These are phyloP conservation scores for Chytriomyces confervae DNA, from an alignment of 192 early-diverging fungal genomes.

Conservation along the genomic window DNA sequence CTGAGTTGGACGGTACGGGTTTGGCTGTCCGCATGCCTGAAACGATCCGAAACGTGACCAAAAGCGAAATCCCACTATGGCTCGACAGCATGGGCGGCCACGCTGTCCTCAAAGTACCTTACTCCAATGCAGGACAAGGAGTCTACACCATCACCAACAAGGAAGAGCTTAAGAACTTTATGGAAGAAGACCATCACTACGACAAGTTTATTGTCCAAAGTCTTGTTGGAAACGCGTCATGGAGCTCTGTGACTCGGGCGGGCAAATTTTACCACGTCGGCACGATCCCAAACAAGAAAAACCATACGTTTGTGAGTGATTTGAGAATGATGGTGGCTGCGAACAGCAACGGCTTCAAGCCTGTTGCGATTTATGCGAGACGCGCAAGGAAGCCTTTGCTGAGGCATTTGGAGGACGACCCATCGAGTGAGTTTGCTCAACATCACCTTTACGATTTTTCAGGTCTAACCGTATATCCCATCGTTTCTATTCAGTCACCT, in stretches of 20 bases:
- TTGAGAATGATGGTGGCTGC: constrained; percentile 86
- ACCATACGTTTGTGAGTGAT: constrained; percentile 82
- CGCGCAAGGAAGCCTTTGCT: constrained; percentile 75
- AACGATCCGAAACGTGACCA: constrained; percentile 84
- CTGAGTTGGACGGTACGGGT: constrained; percentile 74
- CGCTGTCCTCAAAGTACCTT: constrained; percentile 88
- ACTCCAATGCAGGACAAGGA: constrained; percentile 86
- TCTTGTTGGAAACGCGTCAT: constrained; percentile 84
- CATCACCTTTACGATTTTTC: background rate
- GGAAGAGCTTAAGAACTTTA: constrained; percentile 73
- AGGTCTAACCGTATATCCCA: background rate
- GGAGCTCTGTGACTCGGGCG: constrained; percentile 73
- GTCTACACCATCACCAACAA: constrained; percentile 87
- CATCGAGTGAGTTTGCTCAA: constrained; percentile 45
- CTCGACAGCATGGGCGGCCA: constrained; percentile 84
- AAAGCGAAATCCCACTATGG: constrained; percentile 82
- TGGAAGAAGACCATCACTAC: constrained; percentile 79
- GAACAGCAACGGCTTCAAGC: constrained; percentile 72
- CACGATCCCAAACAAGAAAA: constrained; percentile 88
- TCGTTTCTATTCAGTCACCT: constrained; percentile 52
- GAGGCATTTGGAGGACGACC: constrained; percentile 61
- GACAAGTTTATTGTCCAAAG: constrained; percentile 92
- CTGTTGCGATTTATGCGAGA: constrained; percentile 82
- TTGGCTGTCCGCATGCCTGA: constrained; percentile 77
- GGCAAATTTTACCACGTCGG: constrained; percentile 92